Conservation (phyloP, 495 filamentous ascomycete species). For the Aspergillus indologenus region DNA sequence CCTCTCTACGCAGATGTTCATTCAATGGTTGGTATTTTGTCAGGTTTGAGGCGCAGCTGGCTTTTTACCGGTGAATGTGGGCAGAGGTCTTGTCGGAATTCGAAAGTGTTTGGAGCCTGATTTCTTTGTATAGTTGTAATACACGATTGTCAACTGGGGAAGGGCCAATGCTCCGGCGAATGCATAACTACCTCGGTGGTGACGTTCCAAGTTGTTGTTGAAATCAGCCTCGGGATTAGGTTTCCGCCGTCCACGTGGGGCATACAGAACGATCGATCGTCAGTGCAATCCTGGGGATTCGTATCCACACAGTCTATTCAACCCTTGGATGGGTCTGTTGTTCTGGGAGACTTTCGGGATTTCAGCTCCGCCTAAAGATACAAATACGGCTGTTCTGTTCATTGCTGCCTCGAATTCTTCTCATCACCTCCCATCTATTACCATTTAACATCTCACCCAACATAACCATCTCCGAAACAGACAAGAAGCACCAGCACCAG, state of each 20-base stretch:
- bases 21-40: neutral
- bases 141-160: neutral
- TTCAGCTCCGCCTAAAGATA: neutral
- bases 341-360: neutral
- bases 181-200: neutral
- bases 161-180: neutral
- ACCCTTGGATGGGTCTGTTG: too few relatives aligned
- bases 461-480: neutral
- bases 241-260: constrained; percentile 17
- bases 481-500: too few relatives aligned
- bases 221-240: constrained; percentile 8
- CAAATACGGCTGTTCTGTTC: neutral
- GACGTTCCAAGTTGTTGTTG: neutral
- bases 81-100: neutral
- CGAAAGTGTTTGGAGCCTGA: neutral
- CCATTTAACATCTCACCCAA: neutral
- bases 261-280: neutral
- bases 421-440: too few relatives aligned
- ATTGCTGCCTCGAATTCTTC: too few relatives aligned
- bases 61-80: neutral
- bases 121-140: constrained; percentile 10
- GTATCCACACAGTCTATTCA: neutral
- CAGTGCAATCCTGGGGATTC: neutral
- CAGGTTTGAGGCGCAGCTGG: neutral
- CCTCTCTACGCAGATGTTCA: neutral